These are phyloP conservation scores for Aphanomyces astaci DNA, from an alignment of 352 stramenopile species.

Conservation along the genomic window DNA sequence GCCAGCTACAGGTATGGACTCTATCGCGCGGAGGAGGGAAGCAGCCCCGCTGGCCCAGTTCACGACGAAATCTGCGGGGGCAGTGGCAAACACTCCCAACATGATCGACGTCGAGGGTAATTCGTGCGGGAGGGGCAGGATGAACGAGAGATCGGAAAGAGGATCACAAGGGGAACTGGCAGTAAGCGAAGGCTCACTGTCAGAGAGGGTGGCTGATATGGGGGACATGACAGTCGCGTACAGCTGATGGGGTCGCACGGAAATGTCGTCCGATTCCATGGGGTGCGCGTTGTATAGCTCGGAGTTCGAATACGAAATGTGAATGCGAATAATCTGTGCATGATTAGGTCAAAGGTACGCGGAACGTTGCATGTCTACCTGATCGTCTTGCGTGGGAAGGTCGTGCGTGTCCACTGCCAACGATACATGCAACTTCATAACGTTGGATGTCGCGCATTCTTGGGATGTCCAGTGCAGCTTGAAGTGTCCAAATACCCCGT, in stretches of 20 bases:
- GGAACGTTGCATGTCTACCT: neutral
- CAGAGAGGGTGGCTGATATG: neutral
- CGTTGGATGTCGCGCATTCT: neutral
- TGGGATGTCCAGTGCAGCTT: neutral
- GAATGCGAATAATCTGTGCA: neutral
- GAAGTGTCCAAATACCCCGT: neutral
- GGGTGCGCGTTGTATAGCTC: neutral
- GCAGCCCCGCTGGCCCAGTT: neutral
- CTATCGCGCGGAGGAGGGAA: neutral
- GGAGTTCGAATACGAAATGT: neutral
- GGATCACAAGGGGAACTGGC: neutral
- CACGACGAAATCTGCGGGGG: neutral
- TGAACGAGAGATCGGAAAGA: neutral
- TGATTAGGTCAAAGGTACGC: too few species aligned
- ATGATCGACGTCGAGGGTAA: neutral
- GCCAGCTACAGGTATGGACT: neutral
- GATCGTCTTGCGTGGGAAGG: neutral
- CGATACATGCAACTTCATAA: neutral
- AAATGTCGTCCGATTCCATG: constrained; percentile 4
- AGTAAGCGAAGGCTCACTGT: neutral
- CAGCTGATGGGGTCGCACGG: neutral
- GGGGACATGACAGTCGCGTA: neutral
- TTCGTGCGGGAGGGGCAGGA: neutral
- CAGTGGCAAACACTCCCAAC: neutral
- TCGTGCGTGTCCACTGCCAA: neutral